Evolutionary conservation across 1,284 basidiomycete genomes (phyloP), one percentile per base, ranked within the genome.

Genomic region (Malassezia sympodialis): DNA sequence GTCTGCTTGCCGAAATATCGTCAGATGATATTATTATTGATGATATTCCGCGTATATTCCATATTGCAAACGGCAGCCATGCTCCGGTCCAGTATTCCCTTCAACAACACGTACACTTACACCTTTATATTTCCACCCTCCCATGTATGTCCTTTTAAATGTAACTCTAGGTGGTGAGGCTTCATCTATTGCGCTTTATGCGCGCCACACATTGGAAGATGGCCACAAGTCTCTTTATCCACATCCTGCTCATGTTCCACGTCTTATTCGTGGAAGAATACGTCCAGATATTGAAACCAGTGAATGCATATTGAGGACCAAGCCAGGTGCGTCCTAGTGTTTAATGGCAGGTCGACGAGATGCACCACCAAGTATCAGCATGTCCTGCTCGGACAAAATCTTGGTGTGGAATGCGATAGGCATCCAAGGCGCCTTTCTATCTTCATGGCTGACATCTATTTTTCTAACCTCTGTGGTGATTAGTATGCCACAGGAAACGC

Each of bases 91-190:
- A 69, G 60, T 85, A 82, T 65, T 52, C 65, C n/a, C 75, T 91
- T 21, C 76, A 68, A 49, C 68, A 78, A 0, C 80, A 76, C 3
- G 80, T 84, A 0, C 60, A 76, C 41, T 62, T 89, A 37, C 78
- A 79, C 62, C 78, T 93, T 69, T 94, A 93, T 62, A 80, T 90
- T 54, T 93, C 90, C 1, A 87, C 87, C 3, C 79, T 88, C 8
- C 90, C 90, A 35, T 87, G 90, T 93, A 83, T 86, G 59, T 77
- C 79, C 28, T 27, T 78, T 26, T 84, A 84, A 78, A 85, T 88
- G 1, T 77, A 77, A 1, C 76, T 86, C 43, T 88, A 88, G 75
- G 30, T 60, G 35, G 78, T 82, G 59, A 77, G 80, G 1, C 35
- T 34, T 49, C 53, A 19, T 43, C 53, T 14, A 31, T 46, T 8